A percentile compares a stretch with the other conserved stretches of the same genome.
These are phyloP conservation scores for Thraustotheca clavata DNA, from an alignment of 352 stramenopile genomes.

Conservation along the genomic window DNA sequence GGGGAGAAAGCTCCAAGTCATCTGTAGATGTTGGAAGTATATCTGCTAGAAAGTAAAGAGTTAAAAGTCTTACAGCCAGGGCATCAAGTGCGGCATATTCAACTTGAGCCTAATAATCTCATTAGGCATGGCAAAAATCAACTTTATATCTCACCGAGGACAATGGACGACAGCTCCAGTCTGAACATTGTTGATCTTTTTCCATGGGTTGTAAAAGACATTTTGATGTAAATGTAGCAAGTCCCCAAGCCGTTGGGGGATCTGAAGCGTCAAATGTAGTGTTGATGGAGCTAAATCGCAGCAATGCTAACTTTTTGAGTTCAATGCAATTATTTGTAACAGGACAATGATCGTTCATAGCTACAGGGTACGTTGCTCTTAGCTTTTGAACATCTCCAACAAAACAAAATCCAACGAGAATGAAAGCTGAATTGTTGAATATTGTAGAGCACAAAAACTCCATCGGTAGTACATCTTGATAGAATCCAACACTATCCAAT, in stretches of 20 bases:
- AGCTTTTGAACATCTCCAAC: constrained; percentile 11
- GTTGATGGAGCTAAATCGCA: not conserved
- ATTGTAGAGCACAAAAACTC: not conserved
- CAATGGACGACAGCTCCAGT: constrained; percentile 8
- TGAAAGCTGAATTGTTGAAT: not conserved
- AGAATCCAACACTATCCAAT: not conserved
- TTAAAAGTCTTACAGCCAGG: not conserved
- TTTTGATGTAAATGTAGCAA: not conserved
- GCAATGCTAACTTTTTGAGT: not conserved
- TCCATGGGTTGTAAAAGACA: not conserved
- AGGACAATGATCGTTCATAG: not conserved
- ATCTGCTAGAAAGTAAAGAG: constrained; percentile 4
- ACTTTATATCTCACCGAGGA: not conserved
- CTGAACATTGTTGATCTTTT: constrained; percentile 17
- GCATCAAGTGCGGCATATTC: constrained; percentile 14
- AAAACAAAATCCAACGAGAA: constrained; percentile 12
- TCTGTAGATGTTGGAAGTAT: not conserved
- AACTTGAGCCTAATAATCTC: constrained; percentile 7
- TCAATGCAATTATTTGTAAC: constrained; percentile 8
- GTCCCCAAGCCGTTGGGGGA: not conserved
- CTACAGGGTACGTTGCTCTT: not conserved
- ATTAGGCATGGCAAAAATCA: not conserved
- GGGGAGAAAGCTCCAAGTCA: not conserved
- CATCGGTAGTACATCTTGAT: not conserved
- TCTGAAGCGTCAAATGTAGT: no score